phyloP scores from a whole-genome alignment of 805 yeast genomes.

The Zygotorulaspora chibaensis region DNA sequence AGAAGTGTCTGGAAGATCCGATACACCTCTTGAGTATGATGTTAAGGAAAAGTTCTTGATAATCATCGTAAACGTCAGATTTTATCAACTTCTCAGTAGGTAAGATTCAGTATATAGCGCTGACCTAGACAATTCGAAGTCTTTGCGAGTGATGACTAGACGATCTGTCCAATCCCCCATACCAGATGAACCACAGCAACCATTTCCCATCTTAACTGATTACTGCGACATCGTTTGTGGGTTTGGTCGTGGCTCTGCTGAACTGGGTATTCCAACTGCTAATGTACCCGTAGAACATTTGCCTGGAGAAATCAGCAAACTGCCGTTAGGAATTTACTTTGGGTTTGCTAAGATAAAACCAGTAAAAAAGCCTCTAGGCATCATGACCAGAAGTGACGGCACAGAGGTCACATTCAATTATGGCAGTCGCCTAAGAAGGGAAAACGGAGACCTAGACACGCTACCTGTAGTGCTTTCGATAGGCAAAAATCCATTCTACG shows the following conservation, averaged over 20 bases:
- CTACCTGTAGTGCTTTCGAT: constrained; percentile 92
- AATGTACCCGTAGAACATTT: constrained; percentile 63
- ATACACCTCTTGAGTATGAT: too few species aligned
- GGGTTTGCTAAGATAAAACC: constrained; percentile 57
- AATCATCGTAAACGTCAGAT: not conserved
- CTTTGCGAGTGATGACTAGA: constrained; percentile 4
- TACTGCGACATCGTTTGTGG: constrained; percentile 63
- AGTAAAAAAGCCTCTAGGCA: constrained; percentile 15
- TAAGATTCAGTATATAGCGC: too few species aligned
- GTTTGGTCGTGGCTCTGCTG: constrained; percentile 93
- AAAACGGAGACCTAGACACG: constrained; percentile 39
- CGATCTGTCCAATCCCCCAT: constrained; percentile 28
- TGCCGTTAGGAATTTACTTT: constrained; percentile 81
- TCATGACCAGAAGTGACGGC: constrained; percentile 37
- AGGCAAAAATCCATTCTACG: constrained; percentile 93
- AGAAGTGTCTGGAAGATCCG: not conserved
- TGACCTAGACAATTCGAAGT: not conserved
- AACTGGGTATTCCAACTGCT: constrained; percentile 93
- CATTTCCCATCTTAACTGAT: constrained; percentile 47
- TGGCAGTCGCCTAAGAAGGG: constrained; percentile 46
- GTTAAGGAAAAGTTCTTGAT: not conserved
- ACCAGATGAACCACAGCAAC: constrained; percentile 42
- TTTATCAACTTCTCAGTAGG: too few species aligned
- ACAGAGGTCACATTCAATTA: constrained; percentile 52
- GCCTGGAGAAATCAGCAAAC: constrained; percentile 38